Evolutionary conservation across 2,329 filamentous ascomycete species (phyloP), one percentile per base, ranked within the genome.

Genomic region (Epichloe glyceriae): DNA sequence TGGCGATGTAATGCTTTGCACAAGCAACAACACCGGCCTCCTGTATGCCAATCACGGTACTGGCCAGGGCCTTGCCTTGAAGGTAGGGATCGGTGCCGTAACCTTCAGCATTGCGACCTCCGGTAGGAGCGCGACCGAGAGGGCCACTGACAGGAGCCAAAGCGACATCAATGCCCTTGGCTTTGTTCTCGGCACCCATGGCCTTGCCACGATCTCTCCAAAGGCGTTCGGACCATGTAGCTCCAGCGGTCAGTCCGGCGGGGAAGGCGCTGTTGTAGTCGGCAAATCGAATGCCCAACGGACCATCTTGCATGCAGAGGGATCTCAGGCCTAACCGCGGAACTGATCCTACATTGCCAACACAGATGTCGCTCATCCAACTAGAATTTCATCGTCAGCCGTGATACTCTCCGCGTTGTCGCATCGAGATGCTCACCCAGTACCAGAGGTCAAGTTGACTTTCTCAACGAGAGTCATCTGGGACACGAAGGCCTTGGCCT

Each of bases 401-500:
- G 7, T 22, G n/a, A 7, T 19, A 14, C 5, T 14, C n/a, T 37
- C 40, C 44, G 22, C n/a, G 12, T 19, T 22, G 38, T 34, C 26
- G 30, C 14, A 3, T 17, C 14, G 70, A 7, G 26, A 33, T 20
- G 26, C 81, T 66, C 70, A 91, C 79, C 89, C 89, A 56, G 85
- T 79, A 65, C 91, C 91, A 0, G 90, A 96, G 3, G 91, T 97
- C 56, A 98, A 66, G 66, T 97, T 97, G 67, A 97, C 88, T 71
- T 95, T 96, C 67, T 96, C 90, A 11, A 82, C 63, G 37, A 95
- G 74, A 0, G 88, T 95, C 68, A 95, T 70, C 63, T 89, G 82
- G 10, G 84, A 85, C 44, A 96, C 88, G 60, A 95, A 91, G 3
- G 75, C 79, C 57, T 79, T 80, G 1, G 90, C 90, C 65, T 85